Conservation (phyloP, 2,329 filamentous ascomycete species). For the Pseudogymnoascus sp. region DNA sequence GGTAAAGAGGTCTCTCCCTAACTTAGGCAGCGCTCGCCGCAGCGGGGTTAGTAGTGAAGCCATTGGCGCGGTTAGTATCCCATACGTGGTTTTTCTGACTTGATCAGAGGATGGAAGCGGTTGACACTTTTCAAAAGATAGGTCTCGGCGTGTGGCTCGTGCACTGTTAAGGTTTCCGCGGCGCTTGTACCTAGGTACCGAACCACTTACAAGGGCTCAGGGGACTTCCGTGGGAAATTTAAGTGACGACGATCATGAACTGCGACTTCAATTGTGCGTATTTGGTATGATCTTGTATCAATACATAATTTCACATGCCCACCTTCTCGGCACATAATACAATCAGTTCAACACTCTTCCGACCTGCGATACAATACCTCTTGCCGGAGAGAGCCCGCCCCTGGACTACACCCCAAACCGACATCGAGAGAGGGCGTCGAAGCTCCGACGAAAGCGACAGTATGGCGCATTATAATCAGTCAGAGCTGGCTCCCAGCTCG, state of each 20-base stretch:
- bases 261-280: neutral
- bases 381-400: conserved; percentile 14
- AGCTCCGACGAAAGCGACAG: neutral
- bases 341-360: conserved; percentile 28
- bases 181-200: conserved; percentile 6
- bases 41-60: conserved; percentile 25
- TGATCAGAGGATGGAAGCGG: neutral
- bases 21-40: conserved; percentile 21
- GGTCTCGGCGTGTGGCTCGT: conserved; percentile 1
- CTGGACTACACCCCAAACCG: neutral
- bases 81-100: neutral
- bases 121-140: neutral
- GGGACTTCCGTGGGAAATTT: neutral
- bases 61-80: conserved; percentile 19
- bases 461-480: conserved; percentile 14
- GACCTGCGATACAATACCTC: conserved; percentile 32
- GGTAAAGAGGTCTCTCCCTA: conserved; percentile 25
- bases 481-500: conserved; percentile 20
- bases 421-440: conserved; percentile 3
- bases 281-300: conserved; percentile 1
- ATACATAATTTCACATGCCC: conserved; percentile 10
- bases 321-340: conserved; percentile 26
- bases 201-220: conserved; percentile 6
- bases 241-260: conserved; percentile 1
- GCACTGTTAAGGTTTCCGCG: neutral